Evolutionary conservation across 1,284 basidiomycete species (phyloP).

Genomic region (Fistulinella staudtii): DNA sequence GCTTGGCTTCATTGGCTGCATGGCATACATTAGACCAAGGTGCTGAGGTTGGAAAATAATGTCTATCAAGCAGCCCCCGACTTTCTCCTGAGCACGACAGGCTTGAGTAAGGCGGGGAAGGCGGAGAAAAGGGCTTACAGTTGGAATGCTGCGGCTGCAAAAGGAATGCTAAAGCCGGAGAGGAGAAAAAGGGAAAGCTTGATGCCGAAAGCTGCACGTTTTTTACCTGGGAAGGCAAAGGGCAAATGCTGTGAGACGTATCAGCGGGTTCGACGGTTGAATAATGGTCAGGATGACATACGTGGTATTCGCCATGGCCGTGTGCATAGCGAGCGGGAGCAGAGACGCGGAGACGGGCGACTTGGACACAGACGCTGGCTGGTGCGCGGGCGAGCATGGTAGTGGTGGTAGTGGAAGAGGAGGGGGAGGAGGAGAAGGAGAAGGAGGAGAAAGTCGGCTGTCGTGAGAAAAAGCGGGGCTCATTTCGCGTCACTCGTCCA

Average conservation of each 20-base stretch:
- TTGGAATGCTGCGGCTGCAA: slow-evolving; percentile 59
- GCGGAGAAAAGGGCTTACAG: slow-evolving; percentile 47
- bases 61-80: slow-evolving; percentile 22
- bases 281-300: slow-evolving; percentile 38
- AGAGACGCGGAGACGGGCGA: slow-evolving; percentile 33
- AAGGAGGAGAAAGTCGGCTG: background rate
- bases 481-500: no score
- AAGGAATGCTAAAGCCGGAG: slow-evolving; percentile 63
- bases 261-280: background rate
- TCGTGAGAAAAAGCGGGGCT: background rate
- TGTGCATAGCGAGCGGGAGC: slow-evolving; percentile 36
- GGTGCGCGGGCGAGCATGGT: slow-evolving; percentile 41
- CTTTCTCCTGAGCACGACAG: slow-evolving; percentile 33
- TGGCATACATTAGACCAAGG: slow-evolving; percentile 8
- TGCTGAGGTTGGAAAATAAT: background rate
- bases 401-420: slow-evolving; percentile 15
- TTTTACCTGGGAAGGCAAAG: slow-evolving; percentile 60
- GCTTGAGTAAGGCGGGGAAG: slow-evolving; percentile 7
- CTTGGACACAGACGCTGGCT: slow-evolving; percentile 36
- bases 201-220: slow-evolving; percentile 46
- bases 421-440: slow-evolving; percentile 1
- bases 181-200: slow-evolving; percentile 56
- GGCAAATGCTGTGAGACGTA: slow-evolving; percentile 57
- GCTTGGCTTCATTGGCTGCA: slow-evolving; percentile 2
- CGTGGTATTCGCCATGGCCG: slow-evolving; percentile 58